Conservation (phyloP, 1,284 basidiomycete genomes). For the Heliocybe sulcata region DNA sequence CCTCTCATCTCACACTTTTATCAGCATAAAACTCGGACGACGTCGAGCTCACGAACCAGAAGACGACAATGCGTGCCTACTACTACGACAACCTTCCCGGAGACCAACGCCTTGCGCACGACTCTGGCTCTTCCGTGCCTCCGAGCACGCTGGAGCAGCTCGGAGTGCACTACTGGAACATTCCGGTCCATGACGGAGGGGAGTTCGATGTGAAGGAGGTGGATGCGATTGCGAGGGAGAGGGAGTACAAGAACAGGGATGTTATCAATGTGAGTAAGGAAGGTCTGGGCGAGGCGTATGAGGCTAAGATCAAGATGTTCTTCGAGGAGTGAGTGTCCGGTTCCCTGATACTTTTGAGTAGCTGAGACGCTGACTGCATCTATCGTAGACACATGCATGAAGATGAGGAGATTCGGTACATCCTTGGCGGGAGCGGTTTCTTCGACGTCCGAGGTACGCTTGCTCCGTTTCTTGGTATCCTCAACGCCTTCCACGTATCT, state of each 20-base stretch:
- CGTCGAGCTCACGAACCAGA: background rate
- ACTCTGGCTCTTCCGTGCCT: slow-evolving; percentile 51
- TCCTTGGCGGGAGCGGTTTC: slow-evolving; percentile 75
- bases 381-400: slow-evolving; percentile 74
- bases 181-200: slow-evolving; percentile 44
- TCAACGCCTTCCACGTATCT: too few species aligned
- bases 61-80: slow-evolving; percentile 63
- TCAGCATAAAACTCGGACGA: background rate
- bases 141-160: slow-evolving; percentile 40
- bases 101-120: slow-evolving; percentile 74
- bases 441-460: slow-evolving; percentile 74
- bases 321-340: slow-evolving; percentile 61
- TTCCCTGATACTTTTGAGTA: background rate
- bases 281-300: slow-evolving; percentile 73
- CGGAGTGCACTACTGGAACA: slow-evolving; percentile 55
- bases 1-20: background rate
- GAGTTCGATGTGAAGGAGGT: slow-evolving; percentile 47
- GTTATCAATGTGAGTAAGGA: slow-evolving; percentile 68
- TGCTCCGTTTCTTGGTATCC: too few species aligned
- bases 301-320: slow-evolving; percentile 72
- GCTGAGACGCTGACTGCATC: slow-evolving; percentile 3
- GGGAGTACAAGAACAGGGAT: slow-evolving; percentile 76
- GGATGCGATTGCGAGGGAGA: slow-evolving; percentile 53
- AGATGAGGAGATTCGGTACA: slow-evolving; percentile 87
- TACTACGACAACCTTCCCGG: slow-evolving; percentile 73